phyloP scores from a whole-genome alignment of 805 yeast species.

The Candida boleticola region DNA sequence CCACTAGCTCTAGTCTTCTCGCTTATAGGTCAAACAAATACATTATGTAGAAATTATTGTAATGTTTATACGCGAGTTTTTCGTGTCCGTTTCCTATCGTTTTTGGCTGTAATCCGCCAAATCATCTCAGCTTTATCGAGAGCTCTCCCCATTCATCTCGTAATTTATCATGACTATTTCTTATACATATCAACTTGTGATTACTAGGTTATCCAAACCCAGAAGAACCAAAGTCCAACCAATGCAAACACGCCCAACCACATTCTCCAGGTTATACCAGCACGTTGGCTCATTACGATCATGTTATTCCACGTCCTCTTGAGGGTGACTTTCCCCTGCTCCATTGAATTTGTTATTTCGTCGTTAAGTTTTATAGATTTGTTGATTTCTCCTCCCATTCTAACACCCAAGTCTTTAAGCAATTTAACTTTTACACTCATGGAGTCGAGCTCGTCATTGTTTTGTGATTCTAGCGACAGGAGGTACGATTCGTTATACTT shows the following conservation, averaged over 20 bases:
- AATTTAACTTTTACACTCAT: constrained; percentile 42
- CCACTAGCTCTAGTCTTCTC: no score
- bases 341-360: constrained; percentile 39
- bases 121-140: no score
- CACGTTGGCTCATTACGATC: constrained; percentile 45
- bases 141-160: no score
- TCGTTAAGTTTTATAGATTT: constrained; percentile 39
- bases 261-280: constrained; percentile 45
- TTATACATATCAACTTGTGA: neutral
- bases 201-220: constrained; percentile 33
- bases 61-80: no score
- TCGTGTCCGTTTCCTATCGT: no score
- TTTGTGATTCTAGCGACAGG: constrained; percentile 43
- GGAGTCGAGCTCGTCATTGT: constrained; percentile 38
- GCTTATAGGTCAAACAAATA: no score
- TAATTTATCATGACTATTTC: no score
- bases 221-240: constrained; percentile 38
- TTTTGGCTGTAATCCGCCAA: no score
- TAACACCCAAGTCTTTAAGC: constrained; percentile 39
- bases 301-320: constrained; percentile 42
- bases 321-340: constrained; percentile 37
- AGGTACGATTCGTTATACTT: constrained; percentile 42
- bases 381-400: constrained; percentile 45
- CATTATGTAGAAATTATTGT: no score
- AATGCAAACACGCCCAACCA: constrained; percentile 40